Evolutionary conservation across 352 stramenopile species (phyloP), one percentile per base, ranked within the genome.

Genomic region (Blastocystis sp.): DNA sequence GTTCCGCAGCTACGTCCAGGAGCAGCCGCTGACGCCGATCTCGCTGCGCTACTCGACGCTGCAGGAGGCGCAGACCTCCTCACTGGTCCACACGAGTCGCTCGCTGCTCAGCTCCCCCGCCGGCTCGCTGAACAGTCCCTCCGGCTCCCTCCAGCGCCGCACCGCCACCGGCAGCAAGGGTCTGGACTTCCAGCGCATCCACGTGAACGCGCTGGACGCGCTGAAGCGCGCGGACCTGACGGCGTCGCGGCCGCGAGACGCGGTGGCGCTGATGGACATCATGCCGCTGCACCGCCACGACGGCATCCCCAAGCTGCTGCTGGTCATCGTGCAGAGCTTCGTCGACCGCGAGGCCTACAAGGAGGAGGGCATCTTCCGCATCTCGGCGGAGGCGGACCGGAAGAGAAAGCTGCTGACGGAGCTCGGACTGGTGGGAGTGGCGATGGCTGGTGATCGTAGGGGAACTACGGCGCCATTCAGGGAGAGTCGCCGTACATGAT

Each of bases 361-460:
- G 40, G 27, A 44, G 44, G 34, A 81, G 53, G 69, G 69, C 11
- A 81, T 81, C 21, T 81, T 81, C 69, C 44, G 69, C 21, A 61
- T 64, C 0, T 61, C 69, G 2, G 18, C 46, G 0, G 18, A 34
- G 18, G 18, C 16, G 4, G 48, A 64, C 34, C 11, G 36, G 14
- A 40, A 27, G 48, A 29, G 44, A 11, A 14, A 46, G 32, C 49
- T 81, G 44, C 54, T 18, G 11, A 61, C 14, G 9, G 69, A 59
- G 40, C 27, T 81, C 11, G 29, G n/a, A 24, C n/a, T 32, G 4
- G 46, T 63, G 29, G 27, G 48, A 7, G 36, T 29, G 4, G 24
- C 18, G 2, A 44, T n/a, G 9, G 3, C 6, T 18, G 49, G 36
- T 46, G 34, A 63, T n/a, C 16, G 7, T 63, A 54, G 69, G 69